phyloP scores from a whole-genome alignment of 305 asterid species.

The Solanum hybrid region DNA sequence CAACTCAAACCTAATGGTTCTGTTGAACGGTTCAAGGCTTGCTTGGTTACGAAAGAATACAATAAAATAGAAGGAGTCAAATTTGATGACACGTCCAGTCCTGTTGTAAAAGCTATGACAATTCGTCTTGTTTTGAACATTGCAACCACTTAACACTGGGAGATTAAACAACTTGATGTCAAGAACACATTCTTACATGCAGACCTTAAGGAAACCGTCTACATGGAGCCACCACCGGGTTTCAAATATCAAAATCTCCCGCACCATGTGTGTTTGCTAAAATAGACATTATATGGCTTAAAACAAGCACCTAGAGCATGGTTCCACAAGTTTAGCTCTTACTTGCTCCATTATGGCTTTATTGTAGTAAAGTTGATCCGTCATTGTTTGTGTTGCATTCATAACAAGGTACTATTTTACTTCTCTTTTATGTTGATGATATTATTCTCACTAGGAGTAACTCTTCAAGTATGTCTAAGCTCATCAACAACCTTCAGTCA shows the following conservation, averaged over 20 bases:
- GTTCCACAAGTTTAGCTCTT: not conserved
- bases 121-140: not conserved
- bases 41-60: not conserved
- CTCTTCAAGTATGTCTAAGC: not conserved
- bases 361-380: not conserved
- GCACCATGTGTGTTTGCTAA: not conserved
- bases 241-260: not conserved
- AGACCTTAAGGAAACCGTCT: not conserved
- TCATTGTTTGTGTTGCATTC: not conserved
- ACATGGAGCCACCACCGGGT: not conserved
- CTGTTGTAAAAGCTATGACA: not conserved
- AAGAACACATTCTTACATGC: not conserved
- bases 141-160: not conserved
- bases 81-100: not conserved
- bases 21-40: not conserved
- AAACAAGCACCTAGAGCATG: not conserved
- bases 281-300: not conserved
- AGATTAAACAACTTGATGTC: not conserved
- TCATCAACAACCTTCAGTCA: not conserved
- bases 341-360: not conserved
- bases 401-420: not conserved
- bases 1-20: not conserved
- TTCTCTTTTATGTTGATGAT: not conserved
- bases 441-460: not conserved
- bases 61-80: not conserved